Evolutionary conservation across 2,329 filamentous ascomycete genomes (phyloP).

Genomic region (Cercospora zeina): DNA sequence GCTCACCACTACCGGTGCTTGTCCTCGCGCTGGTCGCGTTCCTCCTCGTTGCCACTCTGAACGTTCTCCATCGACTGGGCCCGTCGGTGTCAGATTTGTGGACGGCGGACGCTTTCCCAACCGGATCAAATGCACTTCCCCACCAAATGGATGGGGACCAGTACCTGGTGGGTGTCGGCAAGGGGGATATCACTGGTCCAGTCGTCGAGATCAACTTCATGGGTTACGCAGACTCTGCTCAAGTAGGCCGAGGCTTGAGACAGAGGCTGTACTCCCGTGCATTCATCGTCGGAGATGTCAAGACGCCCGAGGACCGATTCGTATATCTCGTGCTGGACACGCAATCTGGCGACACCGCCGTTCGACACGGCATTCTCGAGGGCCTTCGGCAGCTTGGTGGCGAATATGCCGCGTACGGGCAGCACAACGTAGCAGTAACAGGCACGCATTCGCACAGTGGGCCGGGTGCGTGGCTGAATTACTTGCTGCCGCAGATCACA

Average conservation of each 20-base stretch:
- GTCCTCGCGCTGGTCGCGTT: constrained; percentile 25
- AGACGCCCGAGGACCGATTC: constrained; percentile 68
- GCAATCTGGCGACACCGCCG: constrained; percentile 82
- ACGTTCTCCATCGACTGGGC: constrained; percentile 25
- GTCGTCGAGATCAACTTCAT: constrained; percentile 90
- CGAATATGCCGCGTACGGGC: constrained; percentile 72
- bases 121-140: constrained; percentile 1
- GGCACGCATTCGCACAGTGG: constrained; percentile 93
- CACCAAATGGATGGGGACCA: constrained; percentile 30
- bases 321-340: constrained; percentile 87
- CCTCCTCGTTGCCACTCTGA: constrained; percentile 25
- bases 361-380: constrained; percentile 82
- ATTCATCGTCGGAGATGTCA: constrained; percentile 76
- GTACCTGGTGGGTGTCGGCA: constrained; percentile 68
- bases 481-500: constrained; percentile 87
- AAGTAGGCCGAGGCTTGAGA: constrained; percentile 78
- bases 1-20: constrained; percentile 25
- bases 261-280: constrained; percentile 86
- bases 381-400: constrained; percentile 67
- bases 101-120: neutral
- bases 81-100: constrained; percentile 24
- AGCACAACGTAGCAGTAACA: constrained; percentile 82
- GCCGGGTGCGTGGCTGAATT: constrained; percentile 91
- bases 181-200: constrained; percentile 73
- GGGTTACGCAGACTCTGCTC: constrained; percentile 84